Percentiles rank a stretch among this genome's conserved stretches.
Conservation (phyloP, 371 early-diverging fungal genomes). For the Cokeromyces recurvatus region DNA sequence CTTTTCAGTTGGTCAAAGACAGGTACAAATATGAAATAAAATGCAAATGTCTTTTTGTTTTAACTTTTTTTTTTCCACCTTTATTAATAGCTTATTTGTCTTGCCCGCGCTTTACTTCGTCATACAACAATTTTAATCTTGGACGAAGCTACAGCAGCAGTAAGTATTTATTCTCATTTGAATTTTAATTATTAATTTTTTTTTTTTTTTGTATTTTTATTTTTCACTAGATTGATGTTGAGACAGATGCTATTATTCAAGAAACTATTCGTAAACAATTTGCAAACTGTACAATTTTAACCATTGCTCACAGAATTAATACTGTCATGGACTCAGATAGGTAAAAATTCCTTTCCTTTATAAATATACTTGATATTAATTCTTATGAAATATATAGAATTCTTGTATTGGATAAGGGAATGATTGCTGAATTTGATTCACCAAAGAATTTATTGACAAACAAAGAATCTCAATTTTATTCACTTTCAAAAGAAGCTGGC, state of each 20-base stretch:
- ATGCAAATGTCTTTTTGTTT: not conserved
- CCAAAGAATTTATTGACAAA: constrained; percentile 62
- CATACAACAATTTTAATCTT: constrained; percentile 68
- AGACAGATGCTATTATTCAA: constrained; percentile 80
- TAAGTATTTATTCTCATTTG: too few species aligned
- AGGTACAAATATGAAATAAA: constrained; percentile 5
- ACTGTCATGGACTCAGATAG: constrained; percentile 81
- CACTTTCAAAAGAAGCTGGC: constrained; percentile 71
- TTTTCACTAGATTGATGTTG: constrained; percentile 77
- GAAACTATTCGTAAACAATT: constrained; percentile 84
- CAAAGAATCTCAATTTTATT: constrained; percentile 59
- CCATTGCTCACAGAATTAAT: constrained; percentile 90
- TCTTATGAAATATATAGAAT: constrained; percentile 33
- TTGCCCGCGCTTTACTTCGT: constrained; percentile 79
- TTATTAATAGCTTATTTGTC: constrained; percentile 56
- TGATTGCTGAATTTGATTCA: constrained; percentile 73
- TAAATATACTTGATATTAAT: not conserved
- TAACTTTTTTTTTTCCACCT: not conserved
- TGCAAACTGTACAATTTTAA: constrained; percentile 78
- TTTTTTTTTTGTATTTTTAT: too few species aligned
- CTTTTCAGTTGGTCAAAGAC: constrained; percentile 84
- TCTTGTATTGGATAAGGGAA: constrained; percentile 75
- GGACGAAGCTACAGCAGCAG: constrained; percentile 91
- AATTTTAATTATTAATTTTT: too few species aligned
- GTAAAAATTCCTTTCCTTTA: not conserved